Conservation (phyloP, 2,329 filamentous ascomycete genomes). For the Alternaria alternata region DNA sequence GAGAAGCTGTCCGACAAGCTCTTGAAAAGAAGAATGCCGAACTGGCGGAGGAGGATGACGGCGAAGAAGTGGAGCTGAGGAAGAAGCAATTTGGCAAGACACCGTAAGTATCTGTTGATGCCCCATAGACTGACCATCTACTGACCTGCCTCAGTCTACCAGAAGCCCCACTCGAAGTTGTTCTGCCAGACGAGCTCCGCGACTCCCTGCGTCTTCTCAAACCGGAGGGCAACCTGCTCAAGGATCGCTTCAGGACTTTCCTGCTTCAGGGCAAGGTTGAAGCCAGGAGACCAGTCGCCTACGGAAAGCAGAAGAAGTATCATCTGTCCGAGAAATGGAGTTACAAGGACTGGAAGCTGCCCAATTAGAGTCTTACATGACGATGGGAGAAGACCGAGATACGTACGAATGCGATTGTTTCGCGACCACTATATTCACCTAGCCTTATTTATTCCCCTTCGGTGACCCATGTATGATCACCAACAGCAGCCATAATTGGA, state of each 20-base stretch:
- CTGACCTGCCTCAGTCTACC: conserved; percentile 65
- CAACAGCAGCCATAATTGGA: neutral
- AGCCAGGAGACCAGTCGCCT: conserved; percentile 77
- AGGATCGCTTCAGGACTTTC: conserved; percentile 89
- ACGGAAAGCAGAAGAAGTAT: conserved; percentile 81
- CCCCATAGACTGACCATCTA: neutral
- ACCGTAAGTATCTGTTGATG: conserved; percentile 41
- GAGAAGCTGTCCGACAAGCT: conserved; percentile 37
- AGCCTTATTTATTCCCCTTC: neutral
- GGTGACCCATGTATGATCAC: neutral
- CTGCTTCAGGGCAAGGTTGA: conserved; percentile 90
- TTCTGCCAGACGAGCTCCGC: conserved; percentile 60
- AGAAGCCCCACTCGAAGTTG: conserved; percentile 65
- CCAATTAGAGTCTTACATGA: conserved; percentile 6
- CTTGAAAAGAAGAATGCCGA: conserved; percentile 38
- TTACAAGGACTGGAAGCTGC: conserved; percentile 87
- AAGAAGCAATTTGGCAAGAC: conserved; percentile 77
- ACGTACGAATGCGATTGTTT: neutral
- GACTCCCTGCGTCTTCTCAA: conserved; percentile 65
- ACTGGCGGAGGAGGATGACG: conserved; percentile 42
- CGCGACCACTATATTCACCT: neutral
- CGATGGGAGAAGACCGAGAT: neutral
- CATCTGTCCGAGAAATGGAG: conserved; percentile 95
- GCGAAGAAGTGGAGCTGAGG: conserved; percentile 62
- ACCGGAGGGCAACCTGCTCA: conserved; percentile 94